Evolutionary conservation across 257 asterid species (phyloP).

Genomic region (Plectranthus barbatus): DNA sequence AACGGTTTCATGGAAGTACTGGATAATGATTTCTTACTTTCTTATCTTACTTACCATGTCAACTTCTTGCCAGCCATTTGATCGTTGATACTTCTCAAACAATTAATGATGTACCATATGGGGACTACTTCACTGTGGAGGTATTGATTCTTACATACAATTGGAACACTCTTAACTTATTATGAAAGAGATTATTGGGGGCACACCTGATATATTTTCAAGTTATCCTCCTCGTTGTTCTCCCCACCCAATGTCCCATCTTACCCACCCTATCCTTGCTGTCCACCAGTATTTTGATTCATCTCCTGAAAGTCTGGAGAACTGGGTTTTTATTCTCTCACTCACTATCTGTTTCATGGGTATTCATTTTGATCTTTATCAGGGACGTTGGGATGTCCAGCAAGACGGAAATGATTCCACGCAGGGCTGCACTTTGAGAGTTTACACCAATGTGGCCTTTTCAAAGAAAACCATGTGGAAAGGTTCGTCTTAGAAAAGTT

Average conservation of each 20-base stretch:
- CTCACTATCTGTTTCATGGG: neutral
- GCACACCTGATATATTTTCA: neutral
- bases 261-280: neutral
- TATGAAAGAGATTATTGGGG: conserved; percentile 1
- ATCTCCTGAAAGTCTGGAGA: neutral
- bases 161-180: conserved; percentile 2
- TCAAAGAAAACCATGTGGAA: conserved; percentile 90
- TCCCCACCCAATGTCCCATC: neutral
- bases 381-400: conserved; percentile 90
- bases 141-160: conserved; percentile 29
- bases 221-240: neutral
- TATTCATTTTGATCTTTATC: conserved; percentile 9
- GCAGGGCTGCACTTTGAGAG: conserved; percentile 60
- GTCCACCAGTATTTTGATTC: conserved; percentile 1
- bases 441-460: conserved; percentile 67
- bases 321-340: neutral
- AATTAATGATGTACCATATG: conserved; percentile 80
- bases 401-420: conserved; percentile 38
- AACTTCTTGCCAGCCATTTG: conserved; percentile 58
- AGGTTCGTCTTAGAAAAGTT: conserved; percentile 42
- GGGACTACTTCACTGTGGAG: conserved; percentile 92
- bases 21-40: no score
- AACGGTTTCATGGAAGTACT: no score
- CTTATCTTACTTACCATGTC: conserved; percentile 12
- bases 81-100: conserved; percentile 77